Evolutionary conservation across 371 early-diverging fungal species (phyloP).

Genomic region (Mucor piriformis): DNA sequence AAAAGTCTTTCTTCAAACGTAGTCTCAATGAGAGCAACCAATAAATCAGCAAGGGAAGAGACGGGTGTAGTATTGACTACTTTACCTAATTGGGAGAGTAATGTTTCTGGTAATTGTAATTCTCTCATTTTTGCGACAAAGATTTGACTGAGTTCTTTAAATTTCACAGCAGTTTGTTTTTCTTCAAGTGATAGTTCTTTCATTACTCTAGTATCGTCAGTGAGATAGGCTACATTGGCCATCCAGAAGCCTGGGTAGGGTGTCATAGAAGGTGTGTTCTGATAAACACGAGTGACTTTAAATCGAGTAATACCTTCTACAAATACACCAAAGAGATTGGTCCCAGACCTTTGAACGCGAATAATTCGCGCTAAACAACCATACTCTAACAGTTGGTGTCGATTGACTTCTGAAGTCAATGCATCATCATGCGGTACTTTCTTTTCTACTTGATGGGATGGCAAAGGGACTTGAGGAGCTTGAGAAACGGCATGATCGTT

Average conservation of each 20-base stretch:
- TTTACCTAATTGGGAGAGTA: slow-evolving; percentile 64
- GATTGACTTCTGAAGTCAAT: slow-evolving; percentile 11
- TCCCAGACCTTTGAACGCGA: slow-evolving; percentile 37
- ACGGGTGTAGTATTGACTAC: slow-evolving; percentile 65
- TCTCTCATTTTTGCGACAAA: slow-evolving; percentile 63
- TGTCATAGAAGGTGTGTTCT: slow-evolving; percentile 9
- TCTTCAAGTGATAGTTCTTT: slow-evolving; percentile 28
- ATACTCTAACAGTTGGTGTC: slow-evolving; percentile 20
- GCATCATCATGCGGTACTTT: neutral
- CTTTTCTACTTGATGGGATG: neutral
- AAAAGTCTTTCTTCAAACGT: slow-evolving; percentile 69
- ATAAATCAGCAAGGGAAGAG: slow-evolving; percentile 69
- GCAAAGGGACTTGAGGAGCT: slow-evolving; percentile 21
- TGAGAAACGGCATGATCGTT: neutral
- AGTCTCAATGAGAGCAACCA: slow-evolving; percentile 73
- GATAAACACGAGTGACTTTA: slow-evolving; percentile 12
- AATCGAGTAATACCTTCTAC: slow-evolving; percentile 37
- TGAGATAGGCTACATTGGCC: slow-evolving; percentile 28
- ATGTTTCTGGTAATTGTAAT: slow-evolving; percentile 66
- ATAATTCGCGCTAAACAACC: slow-evolving; percentile 51
- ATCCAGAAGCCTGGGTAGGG: slow-evolving; percentile 19
- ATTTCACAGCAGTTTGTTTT: slow-evolving; percentile 35
- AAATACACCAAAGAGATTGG: slow-evolving; percentile 31
- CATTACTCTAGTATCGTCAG: neutral
- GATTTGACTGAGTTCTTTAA: slow-evolving; percentile 61